Evolutionary conservation across 192 early-diverging fungal genomes (phyloP).

Genomic region (Helicostylum pulchrum): DNA sequence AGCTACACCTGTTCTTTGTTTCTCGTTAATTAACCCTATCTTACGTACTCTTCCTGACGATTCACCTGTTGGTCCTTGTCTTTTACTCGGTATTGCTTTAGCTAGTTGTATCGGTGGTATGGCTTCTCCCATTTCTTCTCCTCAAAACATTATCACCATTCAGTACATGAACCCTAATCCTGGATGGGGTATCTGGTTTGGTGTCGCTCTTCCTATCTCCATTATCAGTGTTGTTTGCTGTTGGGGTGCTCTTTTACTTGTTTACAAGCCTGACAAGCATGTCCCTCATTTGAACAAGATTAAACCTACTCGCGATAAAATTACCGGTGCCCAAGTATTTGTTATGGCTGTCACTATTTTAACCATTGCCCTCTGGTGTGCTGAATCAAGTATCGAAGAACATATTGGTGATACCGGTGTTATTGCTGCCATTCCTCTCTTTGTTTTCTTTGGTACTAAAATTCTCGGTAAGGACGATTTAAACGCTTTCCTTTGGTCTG

Average conservation of each 20-base stretch:
- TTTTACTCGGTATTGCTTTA: conserved; percentile 76
- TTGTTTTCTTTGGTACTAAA: conserved; percentile 72
- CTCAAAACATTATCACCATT: conserved; percentile 77
- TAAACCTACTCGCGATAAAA: conserved; percentile 39
- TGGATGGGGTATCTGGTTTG: conserved; percentile 74
- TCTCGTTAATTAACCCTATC: conserved; percentile 68
- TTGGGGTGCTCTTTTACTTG: conserved; percentile 61
- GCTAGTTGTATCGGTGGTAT: conserved; percentile 75
- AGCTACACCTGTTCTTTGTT: conserved; percentile 76
- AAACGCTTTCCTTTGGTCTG: conserved; percentile 63
- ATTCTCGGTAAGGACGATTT: conserved; percentile 74
- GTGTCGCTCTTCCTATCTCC: conserved; percentile 61
- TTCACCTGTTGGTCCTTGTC: conserved; percentile 58
- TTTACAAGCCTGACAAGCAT: conserved; percentile 58
- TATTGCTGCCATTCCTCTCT: conserved; percentile 72
- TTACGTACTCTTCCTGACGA: conserved; percentile 61
- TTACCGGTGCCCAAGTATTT: conserved; percentile 53
- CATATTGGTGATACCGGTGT: conserved; percentile 74
- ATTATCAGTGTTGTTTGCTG: conserved; percentile 58
- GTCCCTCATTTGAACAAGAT: conserved; percentile 47
- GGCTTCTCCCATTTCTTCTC: conserved; percentile 76
- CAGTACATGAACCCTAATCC: conserved; percentile 66
- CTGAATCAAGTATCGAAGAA: conserved; percentile 51
- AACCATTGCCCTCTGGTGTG: conserved; percentile 75
- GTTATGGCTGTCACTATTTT: conserved; percentile 54